These are phyloP conservation scores for Suhomyces wounanorum DNA, from an alignment of 1,139 yeast genomes.

Conservation along the genomic window DNA sequence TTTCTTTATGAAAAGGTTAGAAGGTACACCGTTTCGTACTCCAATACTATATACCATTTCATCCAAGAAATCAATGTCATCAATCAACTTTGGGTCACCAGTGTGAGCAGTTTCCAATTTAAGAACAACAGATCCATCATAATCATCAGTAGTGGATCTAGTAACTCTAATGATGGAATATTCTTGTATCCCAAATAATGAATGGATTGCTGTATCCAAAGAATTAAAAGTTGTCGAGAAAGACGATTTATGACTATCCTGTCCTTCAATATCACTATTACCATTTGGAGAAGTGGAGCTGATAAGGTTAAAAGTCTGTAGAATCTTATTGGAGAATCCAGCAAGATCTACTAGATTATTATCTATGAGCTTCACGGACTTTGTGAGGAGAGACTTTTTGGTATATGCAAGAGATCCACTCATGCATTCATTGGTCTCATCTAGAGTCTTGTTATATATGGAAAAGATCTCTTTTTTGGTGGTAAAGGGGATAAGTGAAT, in stretches of 20 bases:
- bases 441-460: constrained; percentile 10
- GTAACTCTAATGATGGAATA: constrained; percentile 54
- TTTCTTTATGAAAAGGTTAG: constrained; percentile 47
- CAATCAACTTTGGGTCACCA: constrained; percentile 52
- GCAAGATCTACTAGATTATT: constrained; percentile 38
- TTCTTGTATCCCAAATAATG: constrained; percentile 41
- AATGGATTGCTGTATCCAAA: constrained; percentile 48
- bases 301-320: constrained; percentile 29
- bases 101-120: constrained; percentile 58
- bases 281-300: constrained; percentile 10
- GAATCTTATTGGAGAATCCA: constrained; percentile 28
- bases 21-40: constrained; percentile 40
- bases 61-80: constrained; percentile 47
- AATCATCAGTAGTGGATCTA: constrained; percentile 54
- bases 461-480: constrained; percentile 17
- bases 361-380: constrained; percentile 38
- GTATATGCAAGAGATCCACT: constrained; percentile 16
- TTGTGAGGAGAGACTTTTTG: constrained; percentile 19
- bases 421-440: constrained; percentile 6
- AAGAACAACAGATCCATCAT: constrained; percentile 50
- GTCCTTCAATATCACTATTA: neutral
- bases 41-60: constrained; percentile 47
- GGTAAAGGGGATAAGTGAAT: constrained; percentile 44
- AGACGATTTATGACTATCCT: constrained; percentile 1
- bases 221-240: constrained; percentile 42